These are phyloP conservation scores for Fusarium ambrosium DNA, from an alignment of 2,329 filamentous ascomycete genomes.

Conservation along the genomic window DNA sequence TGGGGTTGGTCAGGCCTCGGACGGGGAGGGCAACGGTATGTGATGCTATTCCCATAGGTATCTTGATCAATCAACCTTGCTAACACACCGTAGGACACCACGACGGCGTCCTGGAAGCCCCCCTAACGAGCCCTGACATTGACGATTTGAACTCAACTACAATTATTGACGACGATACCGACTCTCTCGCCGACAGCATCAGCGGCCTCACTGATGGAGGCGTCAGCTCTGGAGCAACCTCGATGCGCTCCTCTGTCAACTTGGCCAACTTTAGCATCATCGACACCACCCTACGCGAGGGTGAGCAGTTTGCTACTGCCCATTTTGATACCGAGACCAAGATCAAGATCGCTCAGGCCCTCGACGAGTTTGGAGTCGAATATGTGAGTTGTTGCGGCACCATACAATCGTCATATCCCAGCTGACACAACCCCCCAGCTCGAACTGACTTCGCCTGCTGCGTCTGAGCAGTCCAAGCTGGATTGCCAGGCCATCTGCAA, in stretches of 20 bases:
- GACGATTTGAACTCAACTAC: slow-evolving; percentile 11
- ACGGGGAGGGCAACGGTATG: slow-evolving; percentile 15
- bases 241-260: slow-evolving; percentile 21
- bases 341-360: slow-evolving; percentile 42
- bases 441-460: slow-evolving; percentile 88
- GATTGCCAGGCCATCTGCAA: slow-evolving; percentile 96
- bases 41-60: not conserved
- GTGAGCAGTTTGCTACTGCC: slow-evolving; percentile 70
- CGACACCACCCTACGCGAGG: slow-evolving; percentile 45
- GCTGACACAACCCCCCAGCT: slow-evolving; percentile 33
- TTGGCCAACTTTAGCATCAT: slow-evolving; percentile 45
- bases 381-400: slow-evolving; percentile 25
- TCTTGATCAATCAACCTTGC: not conserved
- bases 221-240: slow-evolving; percentile 22
- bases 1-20: slow-evolving; percentile 29
- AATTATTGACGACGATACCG: slow-evolving; percentile 16
- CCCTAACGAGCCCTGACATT: slow-evolving; percentile 25
- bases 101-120: slow-evolving; percentile 30
- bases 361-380: slow-evolving; percentile 68
- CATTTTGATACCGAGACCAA: slow-evolving; percentile 77
- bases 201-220: slow-evolving; percentile 16
- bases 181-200: slow-evolving; percentile 23
- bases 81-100: slow-evolving; percentile 6
- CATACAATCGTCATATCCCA: rapidly evolving
- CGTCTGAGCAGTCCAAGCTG: slow-evolving; percentile 85